Evolutionary conservation across 495 filamentous ascomycete species (phyloP), one percentile per base, ranked within the genome.

Genomic region (Aspergillus avenaceus): DNA sequence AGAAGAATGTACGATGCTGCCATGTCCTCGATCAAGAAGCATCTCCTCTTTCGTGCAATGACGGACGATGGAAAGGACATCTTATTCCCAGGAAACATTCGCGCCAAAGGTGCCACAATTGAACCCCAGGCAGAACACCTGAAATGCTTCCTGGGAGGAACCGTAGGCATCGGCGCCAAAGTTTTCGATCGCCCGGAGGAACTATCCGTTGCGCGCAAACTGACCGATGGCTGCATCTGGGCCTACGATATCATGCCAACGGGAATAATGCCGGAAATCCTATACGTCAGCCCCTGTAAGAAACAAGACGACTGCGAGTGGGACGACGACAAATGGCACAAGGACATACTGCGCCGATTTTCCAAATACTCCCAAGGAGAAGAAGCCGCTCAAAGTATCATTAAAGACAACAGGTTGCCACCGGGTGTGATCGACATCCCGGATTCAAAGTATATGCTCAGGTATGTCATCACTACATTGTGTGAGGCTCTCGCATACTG

Each of bases 1-100:
- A 75, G 75, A 36, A 79, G 72, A 8, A 85, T 97, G 86, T 95
- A 96, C 67, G 75, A 84, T 31, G 77, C 78, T 27, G 80, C 84
- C 11, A 79, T 85, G 18, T 79, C 85, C 1, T 74, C 82, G 1
- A 83, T 88, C 47, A 90, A 86, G 51, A 77, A 91, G 36, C 75
- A 87, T 45, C 74, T 97, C 26, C 79, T 97, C 37, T 97, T 85
- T 73, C 82, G 91, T 5, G 78, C 77, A 1, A 92, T 93, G 88
- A 79, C 83, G 16, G 75, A 82, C n/a, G 83, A 84, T 37, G 77
- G 85, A 32, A 79, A 75, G 7, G 84, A 96, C 55, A 80, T 97
- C 23, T 78, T 97, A 9, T 84, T 97, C 58, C 77, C 86, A 5
- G 79, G 87, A 28, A 78, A 80, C 48, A 73, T 69, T 11, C 52